These are phyloP conservation scores for Terfezia boudieri DNA, from an alignment of 495 filamentous ascomycete genomes.

Conservation along the genomic window DNA sequence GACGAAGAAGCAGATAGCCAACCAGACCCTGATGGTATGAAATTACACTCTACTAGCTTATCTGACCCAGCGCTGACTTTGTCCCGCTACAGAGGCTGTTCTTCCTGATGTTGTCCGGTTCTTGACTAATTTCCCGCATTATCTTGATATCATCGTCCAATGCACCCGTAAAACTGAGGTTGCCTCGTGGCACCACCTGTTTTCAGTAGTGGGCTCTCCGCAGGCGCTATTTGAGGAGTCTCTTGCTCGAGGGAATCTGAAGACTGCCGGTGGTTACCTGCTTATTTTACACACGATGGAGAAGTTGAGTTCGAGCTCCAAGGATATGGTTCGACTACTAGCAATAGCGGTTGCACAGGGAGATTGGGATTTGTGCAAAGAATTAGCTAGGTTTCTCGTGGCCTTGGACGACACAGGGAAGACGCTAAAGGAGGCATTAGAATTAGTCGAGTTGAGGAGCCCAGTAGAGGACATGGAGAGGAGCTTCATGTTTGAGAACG, in stretches of 20 bases:
- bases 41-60: too few relatives aligned
- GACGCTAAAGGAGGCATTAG: constrained; percentile 57
- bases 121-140: constrained; percentile 68
- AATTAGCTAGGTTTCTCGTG: constrained; percentile 77
- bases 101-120: constrained; percentile 75
- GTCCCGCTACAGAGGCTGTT: constrained; percentile 54
- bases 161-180: constrained; percentile 96
- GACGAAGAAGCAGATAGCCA: constrained; percentile 78
- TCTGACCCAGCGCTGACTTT: too few relatives aligned
- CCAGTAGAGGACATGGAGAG: constrained; percentile 22
- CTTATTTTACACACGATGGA: constrained; percentile 76
- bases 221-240: constrained; percentile 83
- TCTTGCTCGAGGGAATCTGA: constrained; percentile 57
- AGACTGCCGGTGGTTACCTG: constrained; percentile 89
- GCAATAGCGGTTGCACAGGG: constrained; percentile 57
- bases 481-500: constrained; percentile 27
- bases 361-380: constrained; percentile 94
- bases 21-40: constrained; percentile 25
- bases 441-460: constrained; percentile 36
- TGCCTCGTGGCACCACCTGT: constrained; percentile 72
- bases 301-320: constrained; percentile 49
- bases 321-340: constrained; percentile 64
- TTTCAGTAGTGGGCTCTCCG: constrained; percentile 63
- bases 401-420: constrained; percentile 73
- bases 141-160: constrained; percentile 87